phyloP scores from a whole-genome alignment of 2,329 filamentous ascomycete species.

The Stagonosporopsis rhizophila region DNA sequence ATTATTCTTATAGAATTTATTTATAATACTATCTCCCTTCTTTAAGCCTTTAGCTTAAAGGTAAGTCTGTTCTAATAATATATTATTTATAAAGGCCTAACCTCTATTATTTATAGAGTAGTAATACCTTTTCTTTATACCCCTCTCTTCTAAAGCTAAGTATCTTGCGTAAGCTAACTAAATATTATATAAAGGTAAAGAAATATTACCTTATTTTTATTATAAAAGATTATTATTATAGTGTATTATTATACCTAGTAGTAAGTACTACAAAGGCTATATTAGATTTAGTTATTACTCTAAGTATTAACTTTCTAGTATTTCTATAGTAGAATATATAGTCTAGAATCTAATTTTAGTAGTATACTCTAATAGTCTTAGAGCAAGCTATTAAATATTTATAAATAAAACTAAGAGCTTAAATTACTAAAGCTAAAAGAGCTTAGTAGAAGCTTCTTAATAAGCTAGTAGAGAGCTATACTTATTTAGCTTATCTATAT shows the following conservation, averaged over 20 bases:
- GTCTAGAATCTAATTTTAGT: background rate
- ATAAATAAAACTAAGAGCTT: background rate
- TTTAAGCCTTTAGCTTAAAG: conserved; percentile 3
- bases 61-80: background rate
- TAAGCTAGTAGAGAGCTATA: background rate
- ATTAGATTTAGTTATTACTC: background rate
- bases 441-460: background rate
- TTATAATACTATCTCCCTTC: background rate
- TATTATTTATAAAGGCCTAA: background rate
- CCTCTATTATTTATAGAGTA: background rate
- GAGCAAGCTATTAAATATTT: background rate
- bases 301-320: background rate
- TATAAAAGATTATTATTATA: background rate
- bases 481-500: background rate
- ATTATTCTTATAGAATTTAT: background rate
- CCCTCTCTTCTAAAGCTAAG: background rate
- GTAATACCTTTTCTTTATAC: background rate
- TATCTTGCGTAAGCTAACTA: background rate
- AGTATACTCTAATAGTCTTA: background rate
- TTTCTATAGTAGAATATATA: background rate
- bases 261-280: background rate
- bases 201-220: background rate
- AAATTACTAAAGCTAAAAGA: background rate
- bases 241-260: background rate
- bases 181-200: background rate